Conservation (phyloP, 2,329 filamentous ascomycete species). For the Diaporthe caulivora region DNA sequence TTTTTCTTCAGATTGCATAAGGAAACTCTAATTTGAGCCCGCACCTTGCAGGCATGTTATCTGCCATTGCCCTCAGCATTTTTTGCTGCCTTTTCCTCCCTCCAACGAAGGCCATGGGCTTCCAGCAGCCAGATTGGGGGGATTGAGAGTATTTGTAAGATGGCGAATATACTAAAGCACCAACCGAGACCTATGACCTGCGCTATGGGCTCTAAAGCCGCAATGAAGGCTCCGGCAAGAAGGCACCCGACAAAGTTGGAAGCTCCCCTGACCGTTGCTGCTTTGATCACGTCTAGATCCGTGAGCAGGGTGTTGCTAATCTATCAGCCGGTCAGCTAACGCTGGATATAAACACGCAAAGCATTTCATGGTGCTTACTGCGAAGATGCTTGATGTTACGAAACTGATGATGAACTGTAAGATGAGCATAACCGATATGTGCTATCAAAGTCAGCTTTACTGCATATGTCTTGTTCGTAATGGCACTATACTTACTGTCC, state of each 20-base stretch:
- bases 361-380: background rate
- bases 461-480: background rate
- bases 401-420: constrained; percentile 15
- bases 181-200: background rate
- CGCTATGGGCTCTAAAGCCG: background rate
- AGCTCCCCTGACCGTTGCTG: background rate
- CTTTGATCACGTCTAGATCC: background rate
- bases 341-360: background rate
- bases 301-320: constrained; percentile 12
- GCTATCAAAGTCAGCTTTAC: background rate
- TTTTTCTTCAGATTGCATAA: too few relatives aligned
- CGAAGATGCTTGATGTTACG: background rate
- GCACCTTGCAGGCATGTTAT: background rate
- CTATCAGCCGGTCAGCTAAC: background rate
- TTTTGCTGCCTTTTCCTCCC: background rate
- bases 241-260: constrained; percentile 1
- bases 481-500: background rate
- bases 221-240: constrained; percentile 6
- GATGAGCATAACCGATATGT: constrained; percentile 10
- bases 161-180: background rate
- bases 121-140: constrained; percentile 6
- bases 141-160: background rate
- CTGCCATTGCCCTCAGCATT: background rate
- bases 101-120: constrained; percentile 3
- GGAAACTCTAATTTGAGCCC: too few relatives aligned